Conservation (phyloP, 2,329 filamentous ascomycete genomes). For the Arthrobotrys conoides region DNA sequence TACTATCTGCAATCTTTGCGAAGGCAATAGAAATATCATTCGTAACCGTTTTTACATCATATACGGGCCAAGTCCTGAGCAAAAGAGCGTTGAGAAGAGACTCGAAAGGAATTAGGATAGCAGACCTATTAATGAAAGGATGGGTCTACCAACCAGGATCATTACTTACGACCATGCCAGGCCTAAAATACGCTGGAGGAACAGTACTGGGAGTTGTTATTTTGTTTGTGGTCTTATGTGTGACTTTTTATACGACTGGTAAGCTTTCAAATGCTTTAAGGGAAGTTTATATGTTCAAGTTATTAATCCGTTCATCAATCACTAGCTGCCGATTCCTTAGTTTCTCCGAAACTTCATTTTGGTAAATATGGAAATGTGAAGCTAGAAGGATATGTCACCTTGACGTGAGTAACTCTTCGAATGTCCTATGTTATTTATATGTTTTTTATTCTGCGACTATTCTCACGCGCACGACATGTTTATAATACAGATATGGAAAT, state of each 20-base stretch:
- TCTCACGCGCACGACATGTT: constrained; percentile 5
- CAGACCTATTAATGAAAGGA: constrained; percentile 82
- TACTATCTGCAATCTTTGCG: constrained; percentile 78
- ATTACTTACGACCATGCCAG: constrained; percentile 38
- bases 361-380: constrained; percentile 68
- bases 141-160: constrained; percentile 73
- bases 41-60: constrained; percentile 81
- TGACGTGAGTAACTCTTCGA: constrained; percentile 27
- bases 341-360: constrained; percentile 79
- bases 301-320: constrained; percentile 70
- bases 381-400: constrained; percentile 55
- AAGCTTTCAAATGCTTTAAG: not conserved
- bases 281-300: not conserved
- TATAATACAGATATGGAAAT: constrained; percentile 45
- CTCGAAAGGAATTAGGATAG: constrained; percentile 77
- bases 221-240: constrained; percentile 48
- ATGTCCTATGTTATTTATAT: not conserved
- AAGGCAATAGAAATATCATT: constrained; percentile 85
- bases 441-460: not conserved
- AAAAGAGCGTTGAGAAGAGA: constrained; percentile 75
- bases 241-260: constrained; percentile 58
- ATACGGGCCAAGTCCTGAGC: constrained; percentile 81
- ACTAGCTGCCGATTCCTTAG: constrained; percentile 78
- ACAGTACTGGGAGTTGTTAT: constrained; percentile 47
- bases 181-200: constrained; percentile 42